Base-by-base conservation (phyloP, 441 rosid species). In the Adansonia madagascariensis region DNA sequence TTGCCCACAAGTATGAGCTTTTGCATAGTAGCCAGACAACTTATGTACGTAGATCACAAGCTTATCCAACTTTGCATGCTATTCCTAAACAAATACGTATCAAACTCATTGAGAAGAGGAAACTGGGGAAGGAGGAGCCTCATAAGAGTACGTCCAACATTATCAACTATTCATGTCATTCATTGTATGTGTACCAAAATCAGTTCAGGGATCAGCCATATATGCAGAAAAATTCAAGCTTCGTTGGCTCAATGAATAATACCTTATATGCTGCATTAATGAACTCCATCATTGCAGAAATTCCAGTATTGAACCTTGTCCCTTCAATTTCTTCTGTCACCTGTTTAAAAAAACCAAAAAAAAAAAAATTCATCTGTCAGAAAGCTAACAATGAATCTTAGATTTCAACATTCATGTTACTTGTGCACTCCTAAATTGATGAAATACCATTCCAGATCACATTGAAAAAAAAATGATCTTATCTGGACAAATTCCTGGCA, bases 251-350 rank as follows among this genome's bases (percentile, higher is more conserved):
- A 70, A 14, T 6, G 11, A 60, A 44, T 74, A 75, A 55, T 73
- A 95, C 99, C 99, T 96, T 96, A 66, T 88, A 91, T 0, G 96
- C 94, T 0, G 97, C 92, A 82, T 94, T 94, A 71, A 94, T 74
- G 84, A 96, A 96, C 87, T 92, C 99, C 99, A 96, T 94, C 98
- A 96, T 94, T 78, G 97, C 94, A 69, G 99, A 96, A 82, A 96
- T 94, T 62, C 98, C 98, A 0, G 99, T 94, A 88, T 92, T 96
- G 82, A 96, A 96, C 80, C 99, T 72, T 24, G 97, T 96, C 31
- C 89, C 94, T 88, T 94, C 97, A 43, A 89, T 89, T 86, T 96
- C 99, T 84, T 96, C 98, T 0, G 92, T 90, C 67, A 96, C 97
- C 99, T 94, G 88, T 41, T 78, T 68, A 53, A 67, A 72, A 72